These are phyloP conservation scores for Podospora pseudocomata DNA, from an alignment of 495 filamentous ascomycete genomes.

Conservation along the genomic window DNA sequence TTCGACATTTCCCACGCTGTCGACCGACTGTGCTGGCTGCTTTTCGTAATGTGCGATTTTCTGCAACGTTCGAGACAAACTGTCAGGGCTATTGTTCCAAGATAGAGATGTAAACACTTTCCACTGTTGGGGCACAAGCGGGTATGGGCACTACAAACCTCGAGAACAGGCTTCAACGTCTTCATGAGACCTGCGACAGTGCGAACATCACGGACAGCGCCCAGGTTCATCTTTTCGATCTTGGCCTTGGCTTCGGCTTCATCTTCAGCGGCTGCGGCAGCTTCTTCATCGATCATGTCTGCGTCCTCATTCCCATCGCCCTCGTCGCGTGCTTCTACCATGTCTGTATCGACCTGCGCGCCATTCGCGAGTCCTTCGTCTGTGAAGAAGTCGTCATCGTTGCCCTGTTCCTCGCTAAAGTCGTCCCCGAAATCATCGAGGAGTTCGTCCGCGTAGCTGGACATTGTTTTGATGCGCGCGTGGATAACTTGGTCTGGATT, in stretches of 20 bases:
- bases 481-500: neutral
- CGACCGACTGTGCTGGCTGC: slow-evolving; percentile 58
- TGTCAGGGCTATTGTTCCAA: slow-evolving; percentile 56
- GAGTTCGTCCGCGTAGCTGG: slow-evolving; percentile 76
- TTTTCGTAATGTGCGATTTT: slow-evolving; percentile 73
- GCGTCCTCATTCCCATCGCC: slow-evolving; percentile 45
- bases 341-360: slow-evolving; percentile 28
- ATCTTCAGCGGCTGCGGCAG: slow-evolving; percentile 49
- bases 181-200: slow-evolving; percentile 73
- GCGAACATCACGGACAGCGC: slow-evolving; percentile 66
- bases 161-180: slow-evolving; percentile 68
- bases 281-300: slow-evolving; percentile 50
- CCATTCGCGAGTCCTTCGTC: slow-evolving; percentile 24
- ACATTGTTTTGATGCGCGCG: slow-evolving; percentile 48
- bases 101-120: slow-evolving; percentile 48
- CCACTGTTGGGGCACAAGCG: slow-evolving; percentile 17
- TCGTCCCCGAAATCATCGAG: slow-evolving; percentile 87
- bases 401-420: slow-evolving; percentile 44
- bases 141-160: slow-evolving; percentile 55
- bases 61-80: slow-evolving; percentile 51
- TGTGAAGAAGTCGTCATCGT: slow-evolving; percentile 43
- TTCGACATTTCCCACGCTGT: slow-evolving; percentile 68
- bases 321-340: slow-evolving; percentile 33
- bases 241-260: slow-evolving; percentile 67
- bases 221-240: slow-evolving; percentile 75